phyloP scores from a whole-genome alignment of 768 basidiomycete genomes.

The Psilocybe tampanensis region DNA sequence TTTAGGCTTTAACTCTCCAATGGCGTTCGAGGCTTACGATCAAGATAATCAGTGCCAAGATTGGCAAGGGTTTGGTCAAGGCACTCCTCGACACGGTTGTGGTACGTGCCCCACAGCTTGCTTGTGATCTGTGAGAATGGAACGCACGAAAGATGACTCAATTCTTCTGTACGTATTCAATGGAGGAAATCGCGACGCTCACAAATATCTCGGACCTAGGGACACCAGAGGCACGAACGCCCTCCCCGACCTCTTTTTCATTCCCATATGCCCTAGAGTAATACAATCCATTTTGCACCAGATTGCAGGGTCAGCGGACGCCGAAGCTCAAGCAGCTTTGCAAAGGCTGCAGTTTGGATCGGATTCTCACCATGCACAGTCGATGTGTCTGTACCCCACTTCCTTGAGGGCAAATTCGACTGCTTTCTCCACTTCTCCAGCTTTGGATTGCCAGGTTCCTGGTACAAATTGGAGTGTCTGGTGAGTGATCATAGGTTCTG shows the following conservation, averaged over 20 bases:
- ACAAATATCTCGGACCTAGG: constrained; percentile 67
- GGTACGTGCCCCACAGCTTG: constrained; percentile 71
- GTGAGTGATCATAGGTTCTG: constrained; percentile 2
- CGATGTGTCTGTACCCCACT: constrained; percentile 75
- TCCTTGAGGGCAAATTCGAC: constrained; percentile 76
- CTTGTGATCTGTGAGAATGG: constrained; percentile 57
- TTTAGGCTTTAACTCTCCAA: constrained; percentile 13
- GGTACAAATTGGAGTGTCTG: background rate
- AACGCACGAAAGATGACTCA: background rate
- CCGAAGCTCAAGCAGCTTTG: too few species aligned
- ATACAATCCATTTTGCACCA: background rate
- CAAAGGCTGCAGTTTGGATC: background rate
- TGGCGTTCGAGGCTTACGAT: constrained; percentile 49
- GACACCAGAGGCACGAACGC: constrained; percentile 75
- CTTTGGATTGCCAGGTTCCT: constrained; percentile 84
- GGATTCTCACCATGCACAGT: constrained; percentile 56
- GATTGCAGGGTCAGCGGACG: constrained; percentile 22
- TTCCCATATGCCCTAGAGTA: constrained; percentile 73
- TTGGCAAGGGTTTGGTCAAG: constrained; percentile 76
- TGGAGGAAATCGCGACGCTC: constrained; percentile 21
- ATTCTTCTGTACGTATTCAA: background rate
- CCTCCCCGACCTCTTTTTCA: constrained; percentile 83
- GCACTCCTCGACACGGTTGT: constrained; percentile 70
- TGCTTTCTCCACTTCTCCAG: constrained; percentile 71
- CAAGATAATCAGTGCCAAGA: constrained; percentile 85